Conservation (phyloP, 192 early-diverging fungal species). For the Kickxella alabastrina region DNA sequence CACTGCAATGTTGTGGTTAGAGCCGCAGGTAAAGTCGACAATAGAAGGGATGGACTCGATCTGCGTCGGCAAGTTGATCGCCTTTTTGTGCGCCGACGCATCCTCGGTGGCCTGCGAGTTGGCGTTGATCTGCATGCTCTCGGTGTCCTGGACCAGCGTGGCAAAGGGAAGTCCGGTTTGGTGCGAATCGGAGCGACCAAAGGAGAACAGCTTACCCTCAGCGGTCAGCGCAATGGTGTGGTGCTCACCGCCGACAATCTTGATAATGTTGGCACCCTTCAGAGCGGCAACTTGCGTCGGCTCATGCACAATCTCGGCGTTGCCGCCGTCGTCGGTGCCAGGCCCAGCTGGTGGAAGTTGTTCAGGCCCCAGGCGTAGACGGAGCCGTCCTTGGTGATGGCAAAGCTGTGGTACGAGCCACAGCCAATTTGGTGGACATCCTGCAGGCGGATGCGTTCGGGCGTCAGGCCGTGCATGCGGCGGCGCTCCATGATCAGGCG, state of each 20-base stretch:
- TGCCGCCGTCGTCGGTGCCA: slow-evolving; percentile 44
- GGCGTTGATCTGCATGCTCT: slow-evolving; percentile 1
- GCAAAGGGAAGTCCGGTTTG: slow-evolving; percentile 70
- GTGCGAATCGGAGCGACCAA: slow-evolving; percentile 78
- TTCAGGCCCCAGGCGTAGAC: slow-evolving; percentile 87
- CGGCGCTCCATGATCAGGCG: slow-evolving; percentile 72
- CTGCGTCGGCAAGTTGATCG: slow-evolving; percentile 56
- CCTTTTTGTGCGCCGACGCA: slow-evolving; percentile 51
- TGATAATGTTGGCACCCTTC: slow-evolving; percentile 39
- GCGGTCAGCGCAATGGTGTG: slow-evolving; percentile 74
- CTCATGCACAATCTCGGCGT: slow-evolving; percentile 51
- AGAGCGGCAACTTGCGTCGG: slow-evolving; percentile 59
- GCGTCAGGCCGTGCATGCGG: slow-evolving; percentile 60
- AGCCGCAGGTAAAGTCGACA: slow-evolving; percentile 57
- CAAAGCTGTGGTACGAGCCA: slow-evolving; percentile 83
- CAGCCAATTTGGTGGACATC: slow-evolving; percentile 64
- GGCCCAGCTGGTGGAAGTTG: slow-evolving; percentile 84
- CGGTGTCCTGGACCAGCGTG: slow-evolving; percentile 29
- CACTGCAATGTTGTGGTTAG: slow-evolving; percentile 59
- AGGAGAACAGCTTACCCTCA: slow-evolving; percentile 72
- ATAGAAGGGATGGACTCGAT: slow-evolving; percentile 48
- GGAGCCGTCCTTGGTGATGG: slow-evolving; percentile 61
- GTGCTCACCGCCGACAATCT: slow-evolving; percentile 81
- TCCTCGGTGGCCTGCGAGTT: slow-evolving; percentile 16
- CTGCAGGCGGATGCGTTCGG: slow-evolving; percentile 54